A percentile compares a stretch with the other conserved stretches of the same genome.
Evolutionary conservation across 2,329 filamentous ascomycete species (phyloP).

Genomic region (Pseudocercospora cruenta): DNA sequence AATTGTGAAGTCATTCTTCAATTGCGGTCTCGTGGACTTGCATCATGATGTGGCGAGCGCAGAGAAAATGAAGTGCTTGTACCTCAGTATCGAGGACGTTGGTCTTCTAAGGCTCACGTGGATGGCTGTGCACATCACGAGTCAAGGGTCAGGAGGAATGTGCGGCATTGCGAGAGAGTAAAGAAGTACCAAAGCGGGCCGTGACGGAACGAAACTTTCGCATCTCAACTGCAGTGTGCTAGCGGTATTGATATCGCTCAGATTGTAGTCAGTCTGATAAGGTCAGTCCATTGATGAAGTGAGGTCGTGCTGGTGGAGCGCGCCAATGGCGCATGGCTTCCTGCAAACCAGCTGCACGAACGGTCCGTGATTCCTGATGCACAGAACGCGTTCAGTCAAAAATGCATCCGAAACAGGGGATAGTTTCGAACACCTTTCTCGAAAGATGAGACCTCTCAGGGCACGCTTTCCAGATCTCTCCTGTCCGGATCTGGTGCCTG

Average conservation of each 20-base stretch:
- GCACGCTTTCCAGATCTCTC: neutral
- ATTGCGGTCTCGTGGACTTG: conserved; percentile 4
- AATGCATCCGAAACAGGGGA: neutral
- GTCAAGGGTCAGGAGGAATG: neutral
- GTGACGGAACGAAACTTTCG: neutral
- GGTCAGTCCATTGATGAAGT: neutral
- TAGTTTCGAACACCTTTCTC: conserved; percentile 1
- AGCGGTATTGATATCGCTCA: neutral
- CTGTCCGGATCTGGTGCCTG: neutral
- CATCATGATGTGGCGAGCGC: conserved; percentile 11
- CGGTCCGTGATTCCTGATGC: neutral
- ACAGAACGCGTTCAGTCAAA: neutral
- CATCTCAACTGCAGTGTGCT: neutral
- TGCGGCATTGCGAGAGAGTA: neutral
- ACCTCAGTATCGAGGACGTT: neutral
- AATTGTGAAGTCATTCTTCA: conserved; percentile 10
- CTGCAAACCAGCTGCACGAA: neutral
- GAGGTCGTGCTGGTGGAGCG: neutral
- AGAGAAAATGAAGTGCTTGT: conserved; percentile 1
- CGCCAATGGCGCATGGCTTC: neutral
- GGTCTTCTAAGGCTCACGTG: neutral
- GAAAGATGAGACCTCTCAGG: neutral
- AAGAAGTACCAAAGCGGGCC: neutral
- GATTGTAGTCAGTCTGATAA: neutral
- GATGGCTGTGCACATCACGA: neutral